These are phyloP conservation scores for Aspergillus campestris DNA, from an alignment of 495 filamentous ascomycete genomes.

Conservation along the genomic window DNA sequence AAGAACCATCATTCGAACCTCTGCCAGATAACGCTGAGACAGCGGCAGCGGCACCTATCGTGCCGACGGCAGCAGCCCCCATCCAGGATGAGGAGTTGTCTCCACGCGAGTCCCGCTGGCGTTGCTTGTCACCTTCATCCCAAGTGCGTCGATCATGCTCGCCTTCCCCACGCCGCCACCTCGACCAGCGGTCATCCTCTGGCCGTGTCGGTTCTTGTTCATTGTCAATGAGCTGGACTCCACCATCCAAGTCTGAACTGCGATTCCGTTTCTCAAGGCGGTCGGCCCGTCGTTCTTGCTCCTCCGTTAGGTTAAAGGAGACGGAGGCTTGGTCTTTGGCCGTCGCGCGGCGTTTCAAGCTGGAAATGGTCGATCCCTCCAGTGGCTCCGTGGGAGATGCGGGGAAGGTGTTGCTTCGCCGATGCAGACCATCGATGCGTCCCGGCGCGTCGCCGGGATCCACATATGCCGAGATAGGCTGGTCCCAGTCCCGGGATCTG, in stretches of 20 bases:
- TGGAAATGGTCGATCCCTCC: conserved; percentile 10
- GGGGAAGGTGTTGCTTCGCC: conserved; percentile 30
- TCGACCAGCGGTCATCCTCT: conserved; percentile 9
- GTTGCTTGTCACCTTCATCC: conserved; percentile 15
- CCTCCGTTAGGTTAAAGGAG: conserved; percentile 39
- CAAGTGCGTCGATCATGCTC: conserved; percentile 9
- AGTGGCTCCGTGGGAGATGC: conserved; percentile 18
- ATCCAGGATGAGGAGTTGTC: conserved; percentile 30
- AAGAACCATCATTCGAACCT: conserved; percentile 31
- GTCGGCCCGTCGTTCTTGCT: conserved; percentile 35
- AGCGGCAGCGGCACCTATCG: conserved; percentile 38
- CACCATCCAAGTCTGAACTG: conserved; percentile 19
- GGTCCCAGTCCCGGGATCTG: conserved; percentile 5
- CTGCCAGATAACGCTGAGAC: conserved; percentile 29
- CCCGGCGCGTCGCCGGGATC: background rate
- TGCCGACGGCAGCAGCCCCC: conserved; percentile 39
- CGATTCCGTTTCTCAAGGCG: conserved; percentile 21
- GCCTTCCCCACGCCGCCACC: conserved; percentile 3
- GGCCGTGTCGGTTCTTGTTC: conserved; percentile 16
- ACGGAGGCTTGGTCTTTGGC: conserved; percentile 39
- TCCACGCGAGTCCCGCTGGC: conserved; percentile 7
- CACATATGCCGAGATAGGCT: background rate
- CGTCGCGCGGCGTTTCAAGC: conserved; percentile 29
- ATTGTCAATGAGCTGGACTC: conserved; percentile 25
- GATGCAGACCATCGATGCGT: conserved; percentile 6